A percentile compares a stretch with the other conserved stretches of the same genome.
These are phyloP conservation scores for Eimeria mitis DNA, from an alignment of 169 alveolate species.

Conservation along the genomic window DNA sequence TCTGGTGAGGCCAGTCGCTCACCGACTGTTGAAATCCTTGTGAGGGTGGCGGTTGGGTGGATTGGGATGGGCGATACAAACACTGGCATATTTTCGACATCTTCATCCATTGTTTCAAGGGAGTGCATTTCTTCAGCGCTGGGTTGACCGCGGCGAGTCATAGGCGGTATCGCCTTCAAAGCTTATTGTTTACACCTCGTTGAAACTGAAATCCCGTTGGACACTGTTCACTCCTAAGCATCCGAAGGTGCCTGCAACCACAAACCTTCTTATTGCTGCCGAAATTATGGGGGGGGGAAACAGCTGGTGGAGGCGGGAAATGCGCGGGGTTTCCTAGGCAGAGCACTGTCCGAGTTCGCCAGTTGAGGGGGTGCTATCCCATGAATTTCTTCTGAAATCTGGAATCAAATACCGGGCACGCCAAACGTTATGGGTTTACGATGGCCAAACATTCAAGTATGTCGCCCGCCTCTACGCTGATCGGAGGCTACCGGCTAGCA, in stretches of 20 bases:
- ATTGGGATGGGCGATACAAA: constrained; percentile 64
- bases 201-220: neutral
- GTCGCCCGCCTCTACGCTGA: neutral
- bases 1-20: constrained; percentile 21
- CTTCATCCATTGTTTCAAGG: constrained; percentile 26
- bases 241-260: neutral
- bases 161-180: neutral
- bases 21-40: constrained; percentile 64
- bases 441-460: constrained; percentile 9
- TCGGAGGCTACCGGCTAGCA: neutral
- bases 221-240: neutral
- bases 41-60: constrained; percentile 35
- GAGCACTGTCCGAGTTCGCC: neutral
- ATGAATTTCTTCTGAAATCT: neutral
- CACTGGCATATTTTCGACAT: constrained; percentile 47
- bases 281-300: neutral
- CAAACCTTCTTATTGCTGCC: neutral
- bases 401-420: neutral
- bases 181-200: neutral
- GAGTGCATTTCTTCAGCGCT: neutral
- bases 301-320: neutral
- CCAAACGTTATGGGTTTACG: constrained; percentile 11
- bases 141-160: constrained; percentile 11
- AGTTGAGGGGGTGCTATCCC: neutral
- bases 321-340: neutral